These are phyloP conservation scores for Citrus australasica DNA, from an alignment of 345 rosid species.

Conservation along the genomic window DNA sequence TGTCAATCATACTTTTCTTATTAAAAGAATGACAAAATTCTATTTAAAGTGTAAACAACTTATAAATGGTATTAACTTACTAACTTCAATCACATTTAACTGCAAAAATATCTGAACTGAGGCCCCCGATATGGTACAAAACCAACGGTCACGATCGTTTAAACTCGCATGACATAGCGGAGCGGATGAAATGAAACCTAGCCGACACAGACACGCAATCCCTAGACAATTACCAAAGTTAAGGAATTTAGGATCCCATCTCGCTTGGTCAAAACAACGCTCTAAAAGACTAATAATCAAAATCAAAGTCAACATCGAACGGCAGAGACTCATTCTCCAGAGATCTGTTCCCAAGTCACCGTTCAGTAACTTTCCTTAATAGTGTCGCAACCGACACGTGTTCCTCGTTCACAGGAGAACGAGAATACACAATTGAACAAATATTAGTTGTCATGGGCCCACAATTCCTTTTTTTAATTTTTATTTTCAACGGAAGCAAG, in stretches of 20 bases:
- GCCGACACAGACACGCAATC: not conserved
- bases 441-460: not conserved
- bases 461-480: too few species aligned
- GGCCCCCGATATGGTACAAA: not conserved
- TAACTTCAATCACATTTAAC: not conserved
- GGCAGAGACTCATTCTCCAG: not conserved
- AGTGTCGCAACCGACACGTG: not conserved
- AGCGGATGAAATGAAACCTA: too few species aligned
- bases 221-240: not conserved
- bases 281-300: not conserved
- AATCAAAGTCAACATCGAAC: not conserved
- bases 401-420: not conserved
- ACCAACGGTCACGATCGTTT: not conserved
- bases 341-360: not conserved
- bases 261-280: not conserved
- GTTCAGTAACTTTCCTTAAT: not conserved
- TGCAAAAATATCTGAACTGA: not conserved
- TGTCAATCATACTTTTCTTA: not conserved
- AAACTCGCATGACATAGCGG: not conserved
- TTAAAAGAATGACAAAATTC: too few species aligned
- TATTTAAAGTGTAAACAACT: too few species aligned
- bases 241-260: too few species aligned
- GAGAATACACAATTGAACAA: not conserved
- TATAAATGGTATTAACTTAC: not conserved
- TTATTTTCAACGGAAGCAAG: not conserved